A percentile compares a stretch with the other conserved stretches of the same genome.
phyloP scores from a whole-genome alignment of 768 basidiomycete species.

The Coprinopsis marcescibilis region DNA sequence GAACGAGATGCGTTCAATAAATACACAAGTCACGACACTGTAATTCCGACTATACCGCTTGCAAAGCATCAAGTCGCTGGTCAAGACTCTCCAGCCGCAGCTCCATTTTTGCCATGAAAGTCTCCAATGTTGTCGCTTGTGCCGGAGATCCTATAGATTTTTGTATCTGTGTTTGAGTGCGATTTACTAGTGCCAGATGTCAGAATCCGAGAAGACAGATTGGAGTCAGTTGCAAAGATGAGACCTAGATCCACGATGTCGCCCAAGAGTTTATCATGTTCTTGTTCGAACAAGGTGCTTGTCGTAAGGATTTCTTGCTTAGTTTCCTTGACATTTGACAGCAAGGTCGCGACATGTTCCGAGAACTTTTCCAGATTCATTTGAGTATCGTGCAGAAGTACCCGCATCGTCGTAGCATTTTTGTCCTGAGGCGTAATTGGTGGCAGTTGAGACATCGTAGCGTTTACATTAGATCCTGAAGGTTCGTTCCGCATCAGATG shows the following conservation, averaged over 20 bases:
- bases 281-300: slow-evolving; percentile 53
- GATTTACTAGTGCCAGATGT: slow-evolving; percentile 40
- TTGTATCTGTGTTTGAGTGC: slow-evolving; percentile 57
- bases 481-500: slow-evolving; percentile 47
- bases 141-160: slow-evolving; percentile 52
- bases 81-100: slow-evolving; percentile 41
- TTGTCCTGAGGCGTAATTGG: slow-evolving; percentile 54
- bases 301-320: slow-evolving; percentile 47
- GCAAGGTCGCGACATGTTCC: slow-evolving; percentile 45
- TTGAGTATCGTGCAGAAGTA: slow-evolving; percentile 71
- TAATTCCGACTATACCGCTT: slow-evolving; percentile 32
- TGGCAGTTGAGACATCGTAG: slow-evolving; percentile 23
- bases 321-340: slow-evolving; percentile 44
- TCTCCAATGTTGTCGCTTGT: slow-evolving; percentile 37
- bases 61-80: slow-evolving; percentile 52
- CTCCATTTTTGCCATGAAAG: slow-evolving; percentile 36
- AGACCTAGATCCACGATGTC: slow-evolving; percentile 54
- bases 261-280: slow-evolving; percentile 49
- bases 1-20: slow-evolving; percentile 2
- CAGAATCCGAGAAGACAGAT: slow-evolving; percentile 4
- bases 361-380: slow-evolving; percentile 66
- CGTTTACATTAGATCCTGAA: slow-evolving; percentile 18
- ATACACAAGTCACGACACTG: slow-evolving; percentile 2
- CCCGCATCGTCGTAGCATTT: slow-evolving; percentile 62
- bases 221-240: slow-evolving; percentile 16